Base-by-base conservation (phyloP, 352 stramenopile species). In the Hyaloperonospora arabidopsidis region DNA sequence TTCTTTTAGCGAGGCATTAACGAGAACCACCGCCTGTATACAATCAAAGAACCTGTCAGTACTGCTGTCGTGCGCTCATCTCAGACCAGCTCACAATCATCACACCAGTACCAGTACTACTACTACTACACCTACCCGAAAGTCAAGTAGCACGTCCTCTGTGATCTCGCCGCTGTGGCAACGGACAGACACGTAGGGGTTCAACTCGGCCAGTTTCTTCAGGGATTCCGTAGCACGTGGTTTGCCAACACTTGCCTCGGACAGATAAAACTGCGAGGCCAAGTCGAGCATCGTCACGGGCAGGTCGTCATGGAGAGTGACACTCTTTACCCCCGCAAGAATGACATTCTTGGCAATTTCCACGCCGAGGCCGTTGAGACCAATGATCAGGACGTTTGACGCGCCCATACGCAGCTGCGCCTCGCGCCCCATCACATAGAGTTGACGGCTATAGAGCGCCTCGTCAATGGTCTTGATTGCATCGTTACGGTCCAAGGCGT, bases 381-480 rank as follows among this genome's bases (percentile, higher is more conserved):
- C 97, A 50, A 98, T 67, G 58, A 99, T 77, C 32, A 99, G 81
- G 23, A 98, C 96, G 47, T 95, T 95, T 14, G 89, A 89, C 17
- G 76, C 71, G 59, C 95, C 94, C 96, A 99, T 98, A 40, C 93
- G 86, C 56, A 89, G 74, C 79, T 99, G 96, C 13, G 97, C 97
- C 62, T 99, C 97, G 67, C 98, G 96, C 19, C 97, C 97, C 92
- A 99, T 98, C 19, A 99, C 97, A 63, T 99, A 99, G 10, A 99
- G 84, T 81, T 99, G 97, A 32, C 91, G 85, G 62, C 83, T 95
- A 69, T 97, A 96, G 10, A 96, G 74, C 23, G 79, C 61, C 53
- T 94, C 84, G 36, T 94, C 84, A 59, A 94, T 89, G 64, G 46
- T 11, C 69, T 74, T 10, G 51, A 60, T 46, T 84, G 63, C 25